Evolutionary conservation across 805 yeast species (phyloP), one percentile per base, ranked within the genome.

Genomic region (Pichia heedii): DNA sequence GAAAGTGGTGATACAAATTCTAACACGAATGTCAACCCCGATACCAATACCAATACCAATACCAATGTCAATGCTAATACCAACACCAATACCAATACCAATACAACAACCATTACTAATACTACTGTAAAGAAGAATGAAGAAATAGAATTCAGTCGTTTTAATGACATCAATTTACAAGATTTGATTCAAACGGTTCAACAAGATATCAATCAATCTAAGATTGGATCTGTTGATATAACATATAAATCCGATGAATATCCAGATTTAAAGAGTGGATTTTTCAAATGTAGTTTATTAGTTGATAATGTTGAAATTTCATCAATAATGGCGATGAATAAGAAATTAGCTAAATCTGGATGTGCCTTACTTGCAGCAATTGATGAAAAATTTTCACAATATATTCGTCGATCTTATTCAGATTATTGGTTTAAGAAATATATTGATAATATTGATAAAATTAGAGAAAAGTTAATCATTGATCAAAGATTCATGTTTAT

Each of bases 271-370:
- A 29, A 29, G 22, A 22, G 41, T 5, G 36, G 33, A 16, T 36
- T 39, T 22, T 48, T 45, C 22, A 12, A 15, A 6, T 45, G 51
- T 24, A 24, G 3, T 3, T 22, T 45, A 13, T 10, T n/a, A 9
- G 22, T 48, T 15, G 36, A 36, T 13, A 42, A 29, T 4, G 21
- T 11, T 6, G 39, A 33, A 16, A 5, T 34, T 13, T 20, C 39
- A 10, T 16, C 22, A 12, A 32, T 35, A 5, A 26, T 16, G 19
- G 44, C 47, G 20, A 35, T 40, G 36, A 45, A 41, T 32, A 48
- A 48, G 37, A 48, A 48, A 34, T 22, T 40, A 10, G 51, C 51
- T 9, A 44, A 35, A 35, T 39, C 43, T 18, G 47, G 38, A 10
- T 40, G 41, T 35, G 49, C 51, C 5, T 38, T 42, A 20, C 7